These are phyloP conservation scores for Eucalyptus sideroxylon DNA, from an alignment of 345 rosid species.

Conservation along the genomic window DNA sequence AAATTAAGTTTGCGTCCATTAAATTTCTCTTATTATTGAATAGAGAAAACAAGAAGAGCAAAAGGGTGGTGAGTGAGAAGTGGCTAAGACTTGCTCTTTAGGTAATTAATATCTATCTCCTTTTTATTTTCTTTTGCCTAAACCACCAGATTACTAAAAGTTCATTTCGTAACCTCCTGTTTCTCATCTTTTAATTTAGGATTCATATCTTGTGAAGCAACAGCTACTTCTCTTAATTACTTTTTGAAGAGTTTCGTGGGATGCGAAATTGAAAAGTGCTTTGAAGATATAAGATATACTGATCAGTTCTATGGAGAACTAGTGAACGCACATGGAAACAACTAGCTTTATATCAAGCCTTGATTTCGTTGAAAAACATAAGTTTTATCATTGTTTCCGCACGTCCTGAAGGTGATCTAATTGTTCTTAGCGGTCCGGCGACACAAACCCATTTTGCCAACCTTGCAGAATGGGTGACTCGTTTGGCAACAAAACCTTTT, in stretches of 20 bases:
- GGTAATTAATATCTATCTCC: background rate
- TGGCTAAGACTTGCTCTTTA: background rate
- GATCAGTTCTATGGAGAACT: background rate
- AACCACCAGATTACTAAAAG: background rate
- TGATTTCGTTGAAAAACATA: background rate
- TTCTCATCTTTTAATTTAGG: background rate
- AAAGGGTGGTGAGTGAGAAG: background rate
- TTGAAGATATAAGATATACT: background rate
- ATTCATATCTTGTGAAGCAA: background rate
- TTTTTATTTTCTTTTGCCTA: background rate
- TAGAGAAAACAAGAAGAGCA: background rate
- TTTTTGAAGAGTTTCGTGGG: background rate
- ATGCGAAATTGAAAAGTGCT: background rate
- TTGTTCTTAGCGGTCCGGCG: background rate
- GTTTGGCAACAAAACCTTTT: background rate
- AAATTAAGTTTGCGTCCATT: background rate
- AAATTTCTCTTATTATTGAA: background rate
- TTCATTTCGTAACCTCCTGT: background rate
- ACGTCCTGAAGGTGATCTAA: background rate
- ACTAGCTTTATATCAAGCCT: background rate
- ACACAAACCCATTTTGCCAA: background rate
- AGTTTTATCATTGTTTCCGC: background rate
- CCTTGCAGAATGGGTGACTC: background rate
- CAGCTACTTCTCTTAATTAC: background rate
- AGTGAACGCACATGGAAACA: background rate